Base-by-base conservation (phyloP, 805 yeast genomes). In the Wickerhamomyces subpelliculosus region DNA sequence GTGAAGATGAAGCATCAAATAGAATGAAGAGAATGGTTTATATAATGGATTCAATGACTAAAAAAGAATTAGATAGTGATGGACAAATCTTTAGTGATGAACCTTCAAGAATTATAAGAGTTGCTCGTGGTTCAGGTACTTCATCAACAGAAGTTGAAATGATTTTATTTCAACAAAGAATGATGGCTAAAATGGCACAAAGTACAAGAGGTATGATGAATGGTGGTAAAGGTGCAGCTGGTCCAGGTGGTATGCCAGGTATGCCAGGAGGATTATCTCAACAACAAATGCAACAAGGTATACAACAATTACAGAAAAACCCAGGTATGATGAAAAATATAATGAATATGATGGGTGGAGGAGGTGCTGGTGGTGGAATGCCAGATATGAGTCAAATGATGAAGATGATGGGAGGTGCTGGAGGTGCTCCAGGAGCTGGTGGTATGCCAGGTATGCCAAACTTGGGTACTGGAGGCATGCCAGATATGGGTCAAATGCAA, bases 21-120 rank as follows among this genome's bases (percentile, higher is more conserved):
- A 73, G 82, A 54, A 70, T 90, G 66, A 90, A 89, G 58, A 72
- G 81, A 46, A 87, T 90, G 94, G 80, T 90, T 33, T 89, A 75
- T 53, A 80, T 90, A 22, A 75, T 90, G 84, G 98, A 90, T 60
- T 87, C 97, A 3, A 90, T 90, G 98, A 90, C 96, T 2, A 80
- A 80, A 47, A 69, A 81, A 54, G 98, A 90, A 65, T 73, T 90
- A 43, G 95, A 87, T 52, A 75, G 86, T 46, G 97, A 90, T 59
- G 97, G 97, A 2, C 67, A 77, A 43, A 62, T 84, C 17, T 87
- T 90, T 59, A 70, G 74, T 27, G 78, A 80, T 37, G 79, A 89
- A 60, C 97, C 97, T 6, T 70, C 80, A 33, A 75, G 98, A 59
- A 77, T 90, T 36, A 75, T 88, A 5, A 73, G 98, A 51, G 90